A percentile compares a stretch with the other conserved stretches of the same genome.
Evolutionary conservation across 805 yeast genomes (phyloP).

Genomic region (Naumovozyma castellii): DNA sequence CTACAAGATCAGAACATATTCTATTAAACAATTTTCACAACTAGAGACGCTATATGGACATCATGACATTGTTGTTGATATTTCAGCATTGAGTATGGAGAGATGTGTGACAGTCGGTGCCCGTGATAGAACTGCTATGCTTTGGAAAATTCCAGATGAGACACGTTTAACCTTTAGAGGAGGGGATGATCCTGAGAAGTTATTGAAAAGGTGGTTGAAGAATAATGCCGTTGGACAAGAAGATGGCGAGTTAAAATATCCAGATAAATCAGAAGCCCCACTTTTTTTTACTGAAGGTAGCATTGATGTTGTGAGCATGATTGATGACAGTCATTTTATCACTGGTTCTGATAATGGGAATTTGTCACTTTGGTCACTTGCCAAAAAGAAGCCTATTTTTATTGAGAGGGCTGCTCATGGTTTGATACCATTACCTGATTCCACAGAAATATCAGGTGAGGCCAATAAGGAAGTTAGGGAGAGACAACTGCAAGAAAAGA

Average conservation of each 20-base stretch:
- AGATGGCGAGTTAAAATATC: conserved; percentile 24
- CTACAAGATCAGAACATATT: conserved; percentile 77
- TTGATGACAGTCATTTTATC: conserved; percentile 85
- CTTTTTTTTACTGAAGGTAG: conserved; percentile 67
- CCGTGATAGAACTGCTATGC: conserved; percentile 88
- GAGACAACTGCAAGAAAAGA: conserved; percentile 48
- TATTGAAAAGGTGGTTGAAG: conserved; percentile 31
- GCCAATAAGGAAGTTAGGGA: conserved; percentile 28
- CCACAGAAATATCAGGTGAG: conserved; percentile 49
- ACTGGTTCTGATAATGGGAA: conserved; percentile 95
- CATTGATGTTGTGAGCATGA: conserved; percentile 81
- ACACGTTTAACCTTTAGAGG: conserved; percentile 88
- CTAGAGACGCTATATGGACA: conserved; percentile 91
- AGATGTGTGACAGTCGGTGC: conserved; percentile 94
- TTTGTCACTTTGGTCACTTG: conserved; percentile 79
- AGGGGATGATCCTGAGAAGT: conserved; percentile 52
- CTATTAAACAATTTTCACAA: conserved; percentile 77
- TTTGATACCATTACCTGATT: conserved; percentile 37
- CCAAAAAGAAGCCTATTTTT: conserved; percentile 79
- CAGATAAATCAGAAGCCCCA: conserved; percentile 28
- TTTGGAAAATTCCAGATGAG: conserved; percentile 96
- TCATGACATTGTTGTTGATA: conserved; percentile 79
- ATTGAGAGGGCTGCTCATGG: conserved; percentile 75
- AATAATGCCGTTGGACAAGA: conserved; percentile 25
- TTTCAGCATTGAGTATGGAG: conserved; percentile 73